These are phyloP conservation scores for Suillus bovinus DNA, from an alignment of 768 basidiomycete genomes.

Conservation along the genomic window DNA sequence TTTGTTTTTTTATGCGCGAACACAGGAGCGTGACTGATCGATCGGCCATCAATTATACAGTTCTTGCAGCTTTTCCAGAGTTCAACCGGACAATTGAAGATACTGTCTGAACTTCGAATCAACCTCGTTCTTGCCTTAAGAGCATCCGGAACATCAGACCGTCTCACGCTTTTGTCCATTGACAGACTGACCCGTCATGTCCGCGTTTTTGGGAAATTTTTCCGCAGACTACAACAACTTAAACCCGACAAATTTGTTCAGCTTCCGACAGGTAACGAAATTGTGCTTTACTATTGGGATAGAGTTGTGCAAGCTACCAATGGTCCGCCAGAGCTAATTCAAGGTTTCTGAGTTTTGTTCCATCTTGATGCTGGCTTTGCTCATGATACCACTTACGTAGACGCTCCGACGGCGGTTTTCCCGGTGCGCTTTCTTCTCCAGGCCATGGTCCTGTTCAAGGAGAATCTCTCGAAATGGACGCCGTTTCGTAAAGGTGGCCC, in stretches of 20 bases:
- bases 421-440: slow-evolving; percentile 83
- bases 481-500: slow-evolving; percentile 61
- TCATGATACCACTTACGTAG: slow-evolving; percentile 38
- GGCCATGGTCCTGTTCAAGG: slow-evolving; percentile 84
- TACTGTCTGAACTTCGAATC: slow-evolving; percentile 58
- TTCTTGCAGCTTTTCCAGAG: slow-evolving; percentile 60
- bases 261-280: slow-evolving; percentile 61
- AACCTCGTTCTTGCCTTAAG: slow-evolving; percentile 47
- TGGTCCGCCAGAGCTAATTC: slow-evolving; percentile 50
- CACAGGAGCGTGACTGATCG: background rate
- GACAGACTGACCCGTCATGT: slow-evolving; percentile 68
- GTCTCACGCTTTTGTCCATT: slow-evolving; percentile 46
- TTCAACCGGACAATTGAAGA: slow-evolving; percentile 56
- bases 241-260: slow-evolving; percentile 56
- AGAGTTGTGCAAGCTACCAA: slow-evolving; percentile 73
- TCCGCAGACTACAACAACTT: slow-evolving; percentile 71
- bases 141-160: slow-evolving; percentile 32
- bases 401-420: slow-evolving; percentile 62
- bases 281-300: slow-evolving; percentile 81
- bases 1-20: slow-evolving; percentile 28
- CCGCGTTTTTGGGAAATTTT: slow-evolving; percentile 76
- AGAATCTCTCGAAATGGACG: slow-evolving; percentile 77
- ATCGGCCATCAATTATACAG: slow-evolving; percentile 36
- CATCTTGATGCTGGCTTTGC: background rate
- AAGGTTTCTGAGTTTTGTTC: slow-evolving; percentile 44